A percentile compares a stretch with the other conserved stretches of the same genome.
These are phyloP conservation scores for Gomphus bonarii DNA, from an alignment of 1,284 basidiomycete genomes.

Conservation along the genomic window DNA sequence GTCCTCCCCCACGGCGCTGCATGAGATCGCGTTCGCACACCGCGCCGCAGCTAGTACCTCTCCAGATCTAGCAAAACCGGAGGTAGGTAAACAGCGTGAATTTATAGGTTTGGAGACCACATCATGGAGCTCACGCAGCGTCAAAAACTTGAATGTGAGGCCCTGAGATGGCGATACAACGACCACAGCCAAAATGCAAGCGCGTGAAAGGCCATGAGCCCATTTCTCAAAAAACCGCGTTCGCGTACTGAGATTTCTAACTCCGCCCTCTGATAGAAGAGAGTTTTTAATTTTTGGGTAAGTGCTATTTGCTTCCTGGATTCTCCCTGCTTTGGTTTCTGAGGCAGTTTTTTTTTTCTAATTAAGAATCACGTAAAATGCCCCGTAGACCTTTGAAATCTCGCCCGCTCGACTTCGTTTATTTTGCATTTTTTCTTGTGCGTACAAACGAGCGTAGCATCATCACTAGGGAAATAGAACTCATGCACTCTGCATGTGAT, in stretches of 20 bases:
- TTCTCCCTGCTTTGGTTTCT: background rate
- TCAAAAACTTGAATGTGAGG: constrained; percentile 51
- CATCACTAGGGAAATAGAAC: background rate
- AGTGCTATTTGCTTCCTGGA: background rate
- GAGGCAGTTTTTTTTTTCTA: background rate
- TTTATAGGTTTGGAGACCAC: constrained; percentile 9
- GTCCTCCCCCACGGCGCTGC: constrained; percentile 40
- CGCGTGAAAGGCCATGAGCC: constrained; percentile 9
- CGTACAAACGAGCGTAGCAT: constrained; percentile 17
- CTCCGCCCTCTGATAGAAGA: background rate
- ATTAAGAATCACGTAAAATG: background rate
- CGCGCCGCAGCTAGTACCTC: constrained; percentile 37
- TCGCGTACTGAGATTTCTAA: background rate
- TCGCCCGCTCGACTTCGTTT: constrained; percentile 50
- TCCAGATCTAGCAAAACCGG: constrained; percentile 36
- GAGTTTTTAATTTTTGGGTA: background rate
- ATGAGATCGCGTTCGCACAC: constrained; percentile 33
- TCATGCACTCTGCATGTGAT: background rate
- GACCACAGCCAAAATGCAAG: constrained; percentile 3
- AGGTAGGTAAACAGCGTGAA: constrained; percentile 7
- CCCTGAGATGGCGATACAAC: constrained; percentile 38
- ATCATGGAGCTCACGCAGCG: constrained; percentile 29
- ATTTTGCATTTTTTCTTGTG: constrained; percentile 55
- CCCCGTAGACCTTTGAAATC: constrained; percentile 28
- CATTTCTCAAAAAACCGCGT: background rate